Evolutionary conservation across 768 basidiomycete genomes (phyloP).

Genomic region (Mycena crocata): DNA sequence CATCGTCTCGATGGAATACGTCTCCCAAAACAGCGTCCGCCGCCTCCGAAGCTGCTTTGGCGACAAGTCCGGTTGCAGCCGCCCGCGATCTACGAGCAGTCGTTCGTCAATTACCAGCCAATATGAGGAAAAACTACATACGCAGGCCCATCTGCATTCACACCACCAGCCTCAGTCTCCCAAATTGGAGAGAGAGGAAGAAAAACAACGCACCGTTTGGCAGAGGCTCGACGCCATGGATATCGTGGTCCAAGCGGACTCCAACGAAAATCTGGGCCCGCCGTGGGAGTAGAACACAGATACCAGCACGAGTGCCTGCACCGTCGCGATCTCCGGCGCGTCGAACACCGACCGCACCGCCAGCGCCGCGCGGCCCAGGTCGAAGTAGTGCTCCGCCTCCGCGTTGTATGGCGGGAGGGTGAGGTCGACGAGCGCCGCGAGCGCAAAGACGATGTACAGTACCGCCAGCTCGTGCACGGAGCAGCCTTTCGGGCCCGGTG

Average conservation of each 20-base stretch:
- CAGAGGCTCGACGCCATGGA: conserved; percentile 5
- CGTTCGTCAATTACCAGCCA: not conserved
- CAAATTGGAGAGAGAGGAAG: not conserved
- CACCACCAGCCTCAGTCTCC: no score
- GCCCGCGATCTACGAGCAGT: conserved; percentile 4
- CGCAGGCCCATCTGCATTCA: conserved; percentile 12
- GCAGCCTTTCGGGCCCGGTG: not conserved
- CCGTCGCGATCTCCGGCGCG: conserved; percentile 3
- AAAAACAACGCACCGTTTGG: conserved; percentile 1
- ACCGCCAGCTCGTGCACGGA: conserved; percentile 11
- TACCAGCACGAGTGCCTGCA: conserved; percentile 4
- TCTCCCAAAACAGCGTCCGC: conserved; percentile 24
- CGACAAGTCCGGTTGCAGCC: not conserved
- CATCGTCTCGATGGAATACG: conserved; percentile 15
- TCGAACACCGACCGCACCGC: no score
- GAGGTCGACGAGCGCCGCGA: conserved; percentile 19
- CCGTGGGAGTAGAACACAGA: conserved; percentile 1
- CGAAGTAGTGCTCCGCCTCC: conserved; percentile 9
- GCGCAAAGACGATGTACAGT: conserved; percentile 3
- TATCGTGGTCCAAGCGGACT: conserved; percentile 7
- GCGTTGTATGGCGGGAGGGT: not conserved
- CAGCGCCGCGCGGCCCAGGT: conserved; percentile 4
- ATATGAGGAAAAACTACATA: not conserved
- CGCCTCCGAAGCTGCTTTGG: not conserved
- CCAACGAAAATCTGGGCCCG: conserved; percentile 12